A percentile compares a stretch with the other conserved stretches of the same genome.
phyloP scores from a whole-genome alignment of 129 eudicot genomes.

The sunflower (Helianthus annuus) region HanXRQr2.0-SUNRISE NC_035438.2:34926349-34926848 shows the following conservation, averaged over 20 bases:
- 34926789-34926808: conserved; percentile 56
- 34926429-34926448: not conserved
- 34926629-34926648: conserved; percentile 88
- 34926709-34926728: conserved; percentile 90
- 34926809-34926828: conserved; percentile 43
- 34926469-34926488: conserved; percentile 17
- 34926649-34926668: conserved; percentile 87
- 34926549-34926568: not conserved
- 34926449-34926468: not conserved
- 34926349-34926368: not conserved
- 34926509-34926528: not conserved
- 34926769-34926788: conserved; percentile 86
- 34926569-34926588: not conserved
- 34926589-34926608: conserved; percentile 37
- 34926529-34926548: not conserved
- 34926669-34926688: conserved; percentile 86
- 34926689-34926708: conserved; percentile 92
- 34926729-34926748: conserved; percentile 68
- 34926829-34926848: conserved; percentile 26
- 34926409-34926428: no score
- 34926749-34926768: conserved; percentile 78
- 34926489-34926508: conserved; percentile 4
- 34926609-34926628: conserved; percentile 92
- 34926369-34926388: not conserved
- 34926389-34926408: not conserved